Evolutionary conservation across 805 yeast genomes (phyloP).

Genomic region (Phaffomyces antillensis): DNA sequence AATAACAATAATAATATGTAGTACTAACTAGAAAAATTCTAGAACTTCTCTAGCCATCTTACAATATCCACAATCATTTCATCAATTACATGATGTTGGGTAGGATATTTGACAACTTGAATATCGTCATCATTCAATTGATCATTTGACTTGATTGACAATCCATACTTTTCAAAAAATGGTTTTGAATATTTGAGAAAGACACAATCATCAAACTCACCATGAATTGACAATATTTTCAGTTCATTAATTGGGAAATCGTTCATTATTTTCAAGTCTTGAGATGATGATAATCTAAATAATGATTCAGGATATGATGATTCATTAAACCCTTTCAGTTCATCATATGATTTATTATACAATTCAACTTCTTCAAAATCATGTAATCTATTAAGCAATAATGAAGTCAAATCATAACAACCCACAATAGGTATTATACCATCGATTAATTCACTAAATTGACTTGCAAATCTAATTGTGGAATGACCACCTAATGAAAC

Average conservation of each 20-base stretch:
- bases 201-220: slow-evolving; percentile 13
- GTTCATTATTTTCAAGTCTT: slow-evolving; percentile 11
- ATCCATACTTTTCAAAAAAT: slow-evolving; percentile 8
- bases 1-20: background rate
- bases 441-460: slow-evolving; percentile 11
- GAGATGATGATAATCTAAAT: slow-evolving; percentile 7
- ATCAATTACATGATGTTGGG: slow-evolving; percentile 14
- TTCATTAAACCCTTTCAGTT: background rate
- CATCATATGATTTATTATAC: background rate
- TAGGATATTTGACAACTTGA: slow-evolving; percentile 13
- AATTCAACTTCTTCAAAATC: background rate
- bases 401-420: slow-evolving; percentile 14
- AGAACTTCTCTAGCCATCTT: slow-evolving; percentile 11
- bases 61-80: slow-evolving; percentile 16
- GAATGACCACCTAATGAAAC: slow-evolving; percentile 22
- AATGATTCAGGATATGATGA: background rate
- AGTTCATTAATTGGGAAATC: slow-evolving; percentile 6
- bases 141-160: background rate
- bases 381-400: slow-evolving; percentile 11
- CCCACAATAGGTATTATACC: slow-evolving; percentile 20
- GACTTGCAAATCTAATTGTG: slow-evolving; percentile 11
- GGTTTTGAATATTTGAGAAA: slow-evolving; percentile 7
- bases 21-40: background rate
- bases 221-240: slow-evolving; percentile 18
- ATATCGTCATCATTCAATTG: slow-evolving; percentile 3